Evolutionary conservation across 2,329 filamentous ascomycete species (phyloP), one percentile per base, ranked within the genome.

Genomic region (Fusarium newnesense): DNA sequence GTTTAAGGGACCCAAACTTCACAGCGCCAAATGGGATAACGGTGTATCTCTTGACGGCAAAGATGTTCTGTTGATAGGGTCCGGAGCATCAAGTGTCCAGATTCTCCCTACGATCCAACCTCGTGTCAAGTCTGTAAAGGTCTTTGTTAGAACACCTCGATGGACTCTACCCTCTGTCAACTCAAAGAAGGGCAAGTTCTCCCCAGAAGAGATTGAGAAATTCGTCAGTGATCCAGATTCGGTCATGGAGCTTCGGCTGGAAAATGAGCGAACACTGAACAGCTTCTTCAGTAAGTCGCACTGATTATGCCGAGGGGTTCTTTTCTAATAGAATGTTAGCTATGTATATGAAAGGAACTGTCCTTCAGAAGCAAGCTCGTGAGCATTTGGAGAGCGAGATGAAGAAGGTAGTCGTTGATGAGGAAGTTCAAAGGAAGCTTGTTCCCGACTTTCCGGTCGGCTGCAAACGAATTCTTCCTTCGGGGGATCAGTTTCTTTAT

Each of bases 141-240:
- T 67, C 6, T 69, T 69, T 30, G 49, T 69, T 24, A 56, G 63
- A 13, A 67, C 66, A 8, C 66, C 63, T 4, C 49, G 64, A 19
- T 69, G 63, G 66, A 56, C 66, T 7, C n/a, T 69, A 19, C 66
- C 66, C 7, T 69, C 66, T 10, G 63, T 69, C 26, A 69, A 50
- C 26, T 62, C 66, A 9, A 69, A 57, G 16, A 43, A 56, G 15
- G 66, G 56, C 13, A 52, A 36, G 1, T 62, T 67, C 4, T 26
- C 34, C 1, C 19, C 18, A 2, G 49, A 67, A 13, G 63, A 69
- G 30, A 52, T 44, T 5, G 32, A 67, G 9, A 56, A 24, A 18
- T 62, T 69, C 6, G 9, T 57, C 30, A 28, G 32, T 4, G 24
- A 67, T 21, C 56, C 66, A 9, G 19, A 67, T 0, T 34, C 43